Percentiles rank a stretch among this genome's conserved stretches.
Evolutionary conservation across 805 yeast genomes (phyloP).

Genomic region (Teunomyces kruisii): DNA sequence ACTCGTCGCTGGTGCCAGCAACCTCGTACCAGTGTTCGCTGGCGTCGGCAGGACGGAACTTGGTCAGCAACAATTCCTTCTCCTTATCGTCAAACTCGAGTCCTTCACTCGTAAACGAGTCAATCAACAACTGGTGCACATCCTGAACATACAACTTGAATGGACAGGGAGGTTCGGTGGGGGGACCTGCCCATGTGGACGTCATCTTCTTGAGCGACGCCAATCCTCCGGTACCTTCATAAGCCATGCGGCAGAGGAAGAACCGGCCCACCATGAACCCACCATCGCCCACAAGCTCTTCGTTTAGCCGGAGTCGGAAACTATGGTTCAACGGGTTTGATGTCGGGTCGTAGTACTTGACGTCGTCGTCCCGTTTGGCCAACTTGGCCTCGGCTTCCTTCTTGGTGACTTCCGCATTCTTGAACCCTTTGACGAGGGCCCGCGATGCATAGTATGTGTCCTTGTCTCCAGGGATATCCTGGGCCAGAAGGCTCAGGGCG

Average conservation of each 20-base stretch:
- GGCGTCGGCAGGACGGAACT: slow-evolving; percentile 4
- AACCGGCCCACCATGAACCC: slow-evolving; percentile 43
- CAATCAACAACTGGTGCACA: slow-evolving; percentile 30
- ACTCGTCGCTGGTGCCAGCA: slow-evolving; percentile 30
- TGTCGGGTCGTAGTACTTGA: slow-evolving; percentile 37
- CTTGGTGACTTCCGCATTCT: slow-evolving; percentile 29
- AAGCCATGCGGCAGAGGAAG: slow-evolving; percentile 37
- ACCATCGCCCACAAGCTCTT: slow-evolving; percentile 37
- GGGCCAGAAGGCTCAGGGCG: slow-evolving; percentile 22
- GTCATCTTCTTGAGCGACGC: slow-evolving; percentile 34
- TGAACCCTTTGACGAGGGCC: slow-evolving; percentile 34
- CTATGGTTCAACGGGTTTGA: slow-evolving; percentile 37
- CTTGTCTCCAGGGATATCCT: slow-evolving; percentile 39
- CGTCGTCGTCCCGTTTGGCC: slow-evolving; percentile 24
- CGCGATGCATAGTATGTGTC: slow-evolving; percentile 38
- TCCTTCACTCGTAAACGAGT: slow-evolving; percentile 28
- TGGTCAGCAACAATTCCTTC: slow-evolving; percentile 19
- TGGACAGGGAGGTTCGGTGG: slow-evolving; percentile 18
- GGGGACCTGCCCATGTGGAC: slow-evolving; percentile 16
- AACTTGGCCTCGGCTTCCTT: slow-evolving; percentile 31
- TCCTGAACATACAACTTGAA: slow-evolving; percentile 45
- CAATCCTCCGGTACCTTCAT: slow-evolving; percentile 35
- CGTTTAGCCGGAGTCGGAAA: slow-evolving; percentile 33
- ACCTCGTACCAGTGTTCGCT: slow-evolving; percentile 34
- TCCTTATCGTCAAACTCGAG: slow-evolving; percentile 35